These are phyloP conservation scores for Nevesoporus exiguus DNA, from an alignment of 768 basidiomycete species.

Conservation along the genomic window DNA sequence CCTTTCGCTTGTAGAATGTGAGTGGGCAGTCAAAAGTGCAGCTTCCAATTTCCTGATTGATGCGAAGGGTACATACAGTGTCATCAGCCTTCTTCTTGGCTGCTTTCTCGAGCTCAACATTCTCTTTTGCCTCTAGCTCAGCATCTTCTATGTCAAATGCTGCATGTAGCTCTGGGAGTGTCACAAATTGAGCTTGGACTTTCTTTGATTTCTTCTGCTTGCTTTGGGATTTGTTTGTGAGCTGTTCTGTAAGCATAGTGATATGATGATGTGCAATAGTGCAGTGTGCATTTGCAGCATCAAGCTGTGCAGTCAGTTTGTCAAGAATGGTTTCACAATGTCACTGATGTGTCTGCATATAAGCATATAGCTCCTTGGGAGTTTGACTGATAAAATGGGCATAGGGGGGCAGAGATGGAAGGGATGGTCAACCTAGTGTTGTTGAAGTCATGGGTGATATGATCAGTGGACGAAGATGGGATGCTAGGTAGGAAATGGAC, in stretches of 20 bases:
- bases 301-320: neutral
- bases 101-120: neutral
- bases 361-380: neutral
- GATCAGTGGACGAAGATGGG: neutral
- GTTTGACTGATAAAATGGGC: neutral
- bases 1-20: neutral
- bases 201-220: neutral
- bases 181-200: neutral
- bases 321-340: neutral
- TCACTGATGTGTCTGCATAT: neutral
- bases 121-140: neutral
- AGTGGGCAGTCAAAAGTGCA: neutral
- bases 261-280: neutral
- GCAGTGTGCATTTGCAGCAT: constrained; percentile 1
- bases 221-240: neutral
- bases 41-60: neutral
- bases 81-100: neutral
- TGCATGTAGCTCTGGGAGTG: neutral
- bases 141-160: neutral
- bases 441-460: neutral
- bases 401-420: neutral
- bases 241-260: neutral
- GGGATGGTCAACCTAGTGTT: neutral
- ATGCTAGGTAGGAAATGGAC: no score
- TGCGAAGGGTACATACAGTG: neutral